Evolutionary conservation across 495 filamentous ascomycete genomes (phyloP).

Genomic region (Penicillium mononematosum): DNA sequence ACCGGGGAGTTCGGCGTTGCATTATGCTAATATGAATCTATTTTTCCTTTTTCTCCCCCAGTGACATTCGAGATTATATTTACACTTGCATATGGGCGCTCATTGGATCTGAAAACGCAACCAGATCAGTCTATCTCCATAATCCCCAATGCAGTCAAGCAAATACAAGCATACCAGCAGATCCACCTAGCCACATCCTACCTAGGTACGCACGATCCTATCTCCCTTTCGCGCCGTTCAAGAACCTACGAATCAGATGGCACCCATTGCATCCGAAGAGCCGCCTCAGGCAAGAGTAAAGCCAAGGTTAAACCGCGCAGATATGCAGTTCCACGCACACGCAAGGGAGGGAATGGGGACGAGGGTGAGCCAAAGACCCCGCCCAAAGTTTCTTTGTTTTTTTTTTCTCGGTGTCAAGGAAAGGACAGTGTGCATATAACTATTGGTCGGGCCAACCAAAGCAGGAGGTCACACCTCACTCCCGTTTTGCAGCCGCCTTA

Average conservation of each 20-base stretch:
- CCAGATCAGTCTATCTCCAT: not conserved
- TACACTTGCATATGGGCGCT: not conserved
- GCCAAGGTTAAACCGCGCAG: not conserved
- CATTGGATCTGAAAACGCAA: slow-evolving; percentile 1
- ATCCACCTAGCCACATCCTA: not conserved
- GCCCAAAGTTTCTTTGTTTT: not conserved
- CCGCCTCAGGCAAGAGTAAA: not conserved
- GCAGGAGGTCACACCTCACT: slow-evolving; percentile 12
- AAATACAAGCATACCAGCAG: not conserved
- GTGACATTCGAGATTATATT: not conserved
- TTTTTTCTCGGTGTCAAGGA: not conserved
- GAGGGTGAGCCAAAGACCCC: not conserved
- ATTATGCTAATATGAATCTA: slow-evolving; percentile 11
- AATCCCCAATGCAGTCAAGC: not conserved
- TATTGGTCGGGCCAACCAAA: not conserved
- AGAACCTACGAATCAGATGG: slow-evolving; percentile 1
- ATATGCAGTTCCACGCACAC: not conserved
- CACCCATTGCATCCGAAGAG: slow-evolving; percentile 12
- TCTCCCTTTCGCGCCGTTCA: not conserved
- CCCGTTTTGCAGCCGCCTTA: slow-evolving; percentile 29
- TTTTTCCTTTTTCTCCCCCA: not conserved
- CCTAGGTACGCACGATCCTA: not conserved
- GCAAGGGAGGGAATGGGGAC: not conserved
- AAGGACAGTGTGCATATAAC: not conserved
- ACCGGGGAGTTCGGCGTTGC: slow-evolving; percentile 23